Conservation (phyloP, 202 grass and related monocot species). For the Dendrocalamus latiflorus region DNA sequence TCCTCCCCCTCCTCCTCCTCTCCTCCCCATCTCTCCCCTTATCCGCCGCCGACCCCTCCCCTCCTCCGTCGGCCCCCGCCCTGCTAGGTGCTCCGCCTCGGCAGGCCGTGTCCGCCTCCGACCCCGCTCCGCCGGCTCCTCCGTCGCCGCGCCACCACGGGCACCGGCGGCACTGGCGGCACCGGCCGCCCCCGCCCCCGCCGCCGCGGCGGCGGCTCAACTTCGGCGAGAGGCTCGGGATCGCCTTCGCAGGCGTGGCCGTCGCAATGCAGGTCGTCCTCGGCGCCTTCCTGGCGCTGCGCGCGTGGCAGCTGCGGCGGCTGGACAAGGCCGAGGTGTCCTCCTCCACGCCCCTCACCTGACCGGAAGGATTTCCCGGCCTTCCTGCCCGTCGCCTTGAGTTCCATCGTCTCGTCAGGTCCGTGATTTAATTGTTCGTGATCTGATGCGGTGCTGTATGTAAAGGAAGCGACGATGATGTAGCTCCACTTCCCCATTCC, state of each 20-base stretch:
- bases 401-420: conserved; percentile 33
- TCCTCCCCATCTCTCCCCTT: too few species aligned
- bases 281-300: conserved; percentile 30
- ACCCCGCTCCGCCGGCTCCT: neutral
- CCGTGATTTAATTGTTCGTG: conserved; percentile 33
- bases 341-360: too few species aligned
- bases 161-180: neutral
- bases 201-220: conserved; percentile 2
- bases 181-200: neutral
- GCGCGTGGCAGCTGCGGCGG: too few species aligned
- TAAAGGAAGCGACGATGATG: conserved; percentile 23
- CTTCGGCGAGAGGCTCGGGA: conserved; percentile 38
- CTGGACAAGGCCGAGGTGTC: too few species aligned
- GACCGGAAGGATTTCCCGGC: neutral
- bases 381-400: neutral
- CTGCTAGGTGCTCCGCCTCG: neutral
- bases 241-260: conserved; percentile 37
- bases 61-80: neutral
- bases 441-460: conserved; percentile 36
- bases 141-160: neutral
- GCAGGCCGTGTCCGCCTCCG: neutral
- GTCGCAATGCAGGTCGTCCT: conserved; percentile 37
- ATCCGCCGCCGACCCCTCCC: neutral
- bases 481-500: neutral
- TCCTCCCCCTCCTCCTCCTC: conserved; percentile 27